Conservation (phyloP, 2,329 filamentous ascomycete species). For the Talaromyces rugulosus region DNA sequence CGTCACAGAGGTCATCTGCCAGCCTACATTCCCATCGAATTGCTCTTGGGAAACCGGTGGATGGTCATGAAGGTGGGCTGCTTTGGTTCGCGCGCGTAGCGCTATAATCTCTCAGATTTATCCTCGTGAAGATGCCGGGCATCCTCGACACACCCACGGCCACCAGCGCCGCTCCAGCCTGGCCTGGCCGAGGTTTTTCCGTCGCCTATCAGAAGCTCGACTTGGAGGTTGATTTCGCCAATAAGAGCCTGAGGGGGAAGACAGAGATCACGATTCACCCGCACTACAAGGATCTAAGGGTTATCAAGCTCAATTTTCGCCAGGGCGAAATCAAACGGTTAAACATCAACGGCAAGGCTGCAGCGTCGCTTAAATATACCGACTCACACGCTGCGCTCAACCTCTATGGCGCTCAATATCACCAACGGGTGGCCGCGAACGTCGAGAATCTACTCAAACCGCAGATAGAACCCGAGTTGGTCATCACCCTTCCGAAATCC, state of each 20-base stretch:
- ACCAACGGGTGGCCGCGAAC: constrained; percentile 70
- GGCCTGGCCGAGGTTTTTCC: constrained; percentile 43
- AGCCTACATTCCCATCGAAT: not conserved
- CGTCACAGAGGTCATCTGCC: not conserved
- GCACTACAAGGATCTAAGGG: constrained; percentile 50
- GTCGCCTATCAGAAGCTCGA: constrained; percentile 83
- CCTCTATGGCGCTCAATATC: constrained; percentile 61
- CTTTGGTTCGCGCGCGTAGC: constrained; percentile 32
- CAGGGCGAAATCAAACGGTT: constrained; percentile 56
- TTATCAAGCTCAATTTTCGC: constrained; percentile 58
- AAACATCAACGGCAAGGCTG: constrained; percentile 41
- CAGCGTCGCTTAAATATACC: constrained; percentile 31
- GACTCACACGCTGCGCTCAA: constrained; percentile 47
- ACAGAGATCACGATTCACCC: constrained; percentile 78
- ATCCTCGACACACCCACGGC: constrained; percentile 29
- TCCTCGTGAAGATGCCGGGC: constrained; percentile 33
- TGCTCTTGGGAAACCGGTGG: not conserved
- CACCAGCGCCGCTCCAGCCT: constrained; percentile 20
- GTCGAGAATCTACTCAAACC: constrained; percentile 55
- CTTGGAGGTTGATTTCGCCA: constrained; percentile 81
- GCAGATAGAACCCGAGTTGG: constrained; percentile 53
- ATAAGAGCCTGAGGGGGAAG: constrained; percentile 68
- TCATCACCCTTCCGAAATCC: constrained; percentile 56
- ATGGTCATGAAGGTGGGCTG: constrained; percentile 36
- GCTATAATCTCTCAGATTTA: constrained; percentile 33